Evolutionary conservation across 176 grass and related monocot genomes (phyloP).

Genomic region (Aegilops longissima): DNA sequence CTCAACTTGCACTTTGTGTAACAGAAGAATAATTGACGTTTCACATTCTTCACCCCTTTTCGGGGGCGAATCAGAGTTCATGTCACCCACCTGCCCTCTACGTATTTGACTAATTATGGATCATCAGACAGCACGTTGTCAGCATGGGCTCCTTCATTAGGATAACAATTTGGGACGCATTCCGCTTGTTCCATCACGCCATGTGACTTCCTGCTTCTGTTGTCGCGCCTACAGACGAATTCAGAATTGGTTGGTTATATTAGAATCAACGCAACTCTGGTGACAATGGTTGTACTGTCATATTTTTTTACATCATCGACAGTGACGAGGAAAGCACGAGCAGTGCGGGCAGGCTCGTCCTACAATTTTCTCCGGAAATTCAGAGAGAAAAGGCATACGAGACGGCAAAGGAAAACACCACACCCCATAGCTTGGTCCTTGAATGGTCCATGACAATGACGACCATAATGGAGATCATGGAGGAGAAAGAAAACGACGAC

Average conservation of each 20-base stretch:
- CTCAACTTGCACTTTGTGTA: slow-evolving; percentile 22
- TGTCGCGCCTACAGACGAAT: neutral
- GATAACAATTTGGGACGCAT: neutral
- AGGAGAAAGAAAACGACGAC: neutral
- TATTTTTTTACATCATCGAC: neutral
- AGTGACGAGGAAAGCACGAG: neutral
- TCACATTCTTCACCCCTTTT: neutral
- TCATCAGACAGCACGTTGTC: neutral
- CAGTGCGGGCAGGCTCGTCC: neutral
- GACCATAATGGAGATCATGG: neutral
- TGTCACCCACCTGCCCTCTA: neutral
- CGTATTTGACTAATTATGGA: neutral
- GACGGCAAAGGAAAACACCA: neutral
- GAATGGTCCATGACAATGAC: neutral
- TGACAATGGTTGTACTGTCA: neutral
- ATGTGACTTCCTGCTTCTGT: neutral
- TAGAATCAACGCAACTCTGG: neutral
- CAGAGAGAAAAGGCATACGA: neutral
- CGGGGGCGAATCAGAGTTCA: neutral
- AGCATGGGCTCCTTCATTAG: neutral
- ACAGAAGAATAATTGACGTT: neutral
- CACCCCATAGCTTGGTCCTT: neutral
- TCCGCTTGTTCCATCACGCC: neutral
- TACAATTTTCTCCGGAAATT: neutral
- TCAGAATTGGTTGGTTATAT: neutral